These are phyloP conservation scores for Saccharomycopsis sp. DNA, from an alignment of 805 yeast genomes.

Conservation along the genomic window DNA sequence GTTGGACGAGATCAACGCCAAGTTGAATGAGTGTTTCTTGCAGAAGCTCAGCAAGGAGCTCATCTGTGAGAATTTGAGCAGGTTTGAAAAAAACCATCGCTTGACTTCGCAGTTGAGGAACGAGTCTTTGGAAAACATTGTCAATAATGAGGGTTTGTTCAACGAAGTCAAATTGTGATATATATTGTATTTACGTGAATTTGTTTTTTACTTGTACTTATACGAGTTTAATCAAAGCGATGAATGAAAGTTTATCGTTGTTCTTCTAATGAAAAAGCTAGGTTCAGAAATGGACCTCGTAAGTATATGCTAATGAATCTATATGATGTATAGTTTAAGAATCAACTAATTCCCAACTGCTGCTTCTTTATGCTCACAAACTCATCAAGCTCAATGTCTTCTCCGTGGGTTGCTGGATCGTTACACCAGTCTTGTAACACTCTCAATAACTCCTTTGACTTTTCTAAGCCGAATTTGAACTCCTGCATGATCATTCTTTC, in stretches of 20 bases:
- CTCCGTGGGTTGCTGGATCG: conserved; percentile 36
- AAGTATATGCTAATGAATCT: too few relatives aligned
- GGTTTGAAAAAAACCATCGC: conserved; percentile 13
- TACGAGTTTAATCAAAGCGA: too few relatives aligned
- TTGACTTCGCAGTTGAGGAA: conserved; percentile 9
- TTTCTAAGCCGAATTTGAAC: conserved; percentile 38
- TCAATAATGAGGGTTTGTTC: conserved; percentile 14
- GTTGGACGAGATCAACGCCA: conserved; percentile 16
- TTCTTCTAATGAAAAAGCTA: too few relatives aligned
- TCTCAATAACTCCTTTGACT: conserved; percentile 45
- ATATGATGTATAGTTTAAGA: too few relatives aligned
- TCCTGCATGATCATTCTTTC: conserved; percentile 32
- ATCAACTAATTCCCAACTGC: neutral
- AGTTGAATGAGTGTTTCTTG: conserved; percentile 7
- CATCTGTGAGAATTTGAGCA: conserved; percentile 11
- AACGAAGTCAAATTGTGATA: too few relatives aligned
- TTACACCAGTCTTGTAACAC: conserved; percentile 64
- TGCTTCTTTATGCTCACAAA: neutral
- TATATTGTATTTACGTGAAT: too few relatives aligned
- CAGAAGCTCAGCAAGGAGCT: conserved; percentile 6
- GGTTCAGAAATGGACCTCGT: too few relatives aligned
- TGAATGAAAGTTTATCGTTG: too few relatives aligned
- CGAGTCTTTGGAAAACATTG: conserved; percentile 16
- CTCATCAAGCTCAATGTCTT: conserved; percentile 2
- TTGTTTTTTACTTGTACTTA: too few relatives aligned